Evolutionary conservation across 2,329 filamentous ascomycete species (phyloP), one percentile per base, ranked within the genome.

Genomic region (Raffaelea albimanens): DNA sequence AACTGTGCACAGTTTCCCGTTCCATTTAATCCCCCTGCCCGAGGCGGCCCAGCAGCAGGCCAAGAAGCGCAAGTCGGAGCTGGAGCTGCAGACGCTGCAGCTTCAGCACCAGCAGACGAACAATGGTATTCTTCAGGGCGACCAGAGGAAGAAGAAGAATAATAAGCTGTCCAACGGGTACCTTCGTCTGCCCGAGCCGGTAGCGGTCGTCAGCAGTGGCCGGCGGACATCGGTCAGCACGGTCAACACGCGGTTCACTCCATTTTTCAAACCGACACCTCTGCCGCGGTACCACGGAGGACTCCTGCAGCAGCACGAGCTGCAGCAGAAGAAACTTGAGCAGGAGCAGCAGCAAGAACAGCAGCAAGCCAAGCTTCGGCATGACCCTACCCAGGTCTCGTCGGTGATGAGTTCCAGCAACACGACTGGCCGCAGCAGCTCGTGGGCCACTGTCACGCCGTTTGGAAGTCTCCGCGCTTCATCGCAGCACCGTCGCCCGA

Each of bases 21-120:
- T 65, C 23, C 52, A 56, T 1, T 46, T 65, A 29, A 61, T 65
- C 14, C 54, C 57, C 3, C 52, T 64, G 2, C 46, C 55, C 2
- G 61, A 64, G 40, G 62, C 62, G 3, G 62, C 62, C 9, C 56
- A 53, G n/a, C 54, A 56, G 16, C 57, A 61, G 40, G 58, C 59
- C 1, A 29, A 53, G 9, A 16, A 49, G 44, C 39, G 51, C 16
- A 31, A 5, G 23, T 18, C 8, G 14, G 18, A 38, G 34, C 14
- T 38, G 34, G 8, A 8, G 7, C 25, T 29, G 25, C 25, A 7
- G 25, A n/a, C 25, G 7, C 25, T 7, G 16, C 11, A 23, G 8
- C 9, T 8, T 14, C 5, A 29, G 11, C 9, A 18, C 31, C 2
- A n/a, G n/a, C n/a, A n/a, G 21, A 19, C 10, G 13, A 9, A 16